phyloP scores from a whole-genome alignment of 225 moss, liverwort and hornwort species.

The Polytrichum commune region DNA sequence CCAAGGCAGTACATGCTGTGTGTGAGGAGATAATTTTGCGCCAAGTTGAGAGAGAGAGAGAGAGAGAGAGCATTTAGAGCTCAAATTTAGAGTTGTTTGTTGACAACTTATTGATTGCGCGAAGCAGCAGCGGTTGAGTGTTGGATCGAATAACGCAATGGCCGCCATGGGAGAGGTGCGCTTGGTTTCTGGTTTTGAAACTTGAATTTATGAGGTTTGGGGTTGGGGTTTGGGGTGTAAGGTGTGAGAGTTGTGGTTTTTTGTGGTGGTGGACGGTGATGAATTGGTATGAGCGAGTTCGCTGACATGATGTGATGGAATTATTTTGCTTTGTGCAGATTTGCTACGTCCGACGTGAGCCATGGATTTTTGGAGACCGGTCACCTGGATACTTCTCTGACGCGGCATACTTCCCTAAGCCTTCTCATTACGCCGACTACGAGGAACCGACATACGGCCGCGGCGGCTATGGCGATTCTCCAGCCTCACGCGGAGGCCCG shows the following conservation, averaged over 20 bases:
- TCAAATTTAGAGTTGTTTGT: too few species aligned
- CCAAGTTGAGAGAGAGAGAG: too few species aligned
- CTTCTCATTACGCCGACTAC: constrained; percentile 7
- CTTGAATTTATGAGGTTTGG: too few species aligned
- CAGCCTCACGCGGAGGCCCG: too few species aligned
- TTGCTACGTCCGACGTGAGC: constrained; percentile 26
- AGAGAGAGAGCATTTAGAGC: too few species aligned
- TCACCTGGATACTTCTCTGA: constrained; percentile 15
- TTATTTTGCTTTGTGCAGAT: constrained; percentile 22
- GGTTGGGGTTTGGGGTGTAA: neutral
- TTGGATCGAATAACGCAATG: constrained; percentile 8
- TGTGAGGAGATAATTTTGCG: too few species aligned
- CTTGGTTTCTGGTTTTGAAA: neutral
- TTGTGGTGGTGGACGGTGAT: too few species aligned
- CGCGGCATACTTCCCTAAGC: constrained; percentile 22
- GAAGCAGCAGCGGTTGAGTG: too few species aligned
- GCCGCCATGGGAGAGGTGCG: constrained; percentile 41
- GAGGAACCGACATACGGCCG: constrained; percentile 5
- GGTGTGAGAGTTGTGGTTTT: neutral
- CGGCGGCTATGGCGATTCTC: too few species aligned
- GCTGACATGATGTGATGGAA: neutral
- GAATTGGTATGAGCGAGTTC: neutral
- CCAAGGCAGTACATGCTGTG: too few species aligned
- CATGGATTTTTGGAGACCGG: constrained; percentile 21
- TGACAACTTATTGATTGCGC: too few species aligned